A percentile compares a stretch with the other conserved stretches of the same genome.
These are phyloP conservation scores for Mallotus japonicus DNA, from an alignment of 441 rosid species.

Conservation along the genomic window DNA sequence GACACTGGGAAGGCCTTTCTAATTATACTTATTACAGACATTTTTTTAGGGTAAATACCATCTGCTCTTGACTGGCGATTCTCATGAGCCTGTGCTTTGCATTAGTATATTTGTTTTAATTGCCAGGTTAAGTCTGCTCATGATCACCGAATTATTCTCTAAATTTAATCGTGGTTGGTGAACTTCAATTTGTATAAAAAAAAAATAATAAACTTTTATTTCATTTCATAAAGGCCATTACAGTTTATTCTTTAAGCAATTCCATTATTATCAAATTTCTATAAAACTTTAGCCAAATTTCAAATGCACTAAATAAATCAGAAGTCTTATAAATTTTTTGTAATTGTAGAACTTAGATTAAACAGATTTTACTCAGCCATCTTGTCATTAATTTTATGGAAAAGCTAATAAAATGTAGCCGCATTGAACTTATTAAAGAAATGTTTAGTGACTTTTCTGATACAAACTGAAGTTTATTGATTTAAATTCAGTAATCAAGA, in stretches of 20 bases:
- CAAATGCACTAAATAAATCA: neutral
- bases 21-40: slow-evolving; percentile 73
- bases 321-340: neutral
- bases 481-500: neutral
- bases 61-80: slow-evolving; percentile 7
- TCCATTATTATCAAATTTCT: too few relatives aligned
- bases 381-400: neutral
- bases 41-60: slow-evolving; percentile 73
- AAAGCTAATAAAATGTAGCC: neutral
- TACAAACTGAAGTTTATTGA: neutral
- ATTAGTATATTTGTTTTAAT: neutral
- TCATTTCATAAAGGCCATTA: neutral
- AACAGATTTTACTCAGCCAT: neutral
- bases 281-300: neutral
- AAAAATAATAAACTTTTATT: neutral
- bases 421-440: neutral
- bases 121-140: neutral
- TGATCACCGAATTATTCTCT: neutral
- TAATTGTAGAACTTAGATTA: neutral
- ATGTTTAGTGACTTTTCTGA: too few relatives aligned
- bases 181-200: neutral
- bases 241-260: too few relatives aligned
- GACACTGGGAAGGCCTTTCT: slow-evolving; percentile 92
- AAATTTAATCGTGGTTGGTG: neutral
- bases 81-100: slow-evolving; percentile 1